Base-by-base conservation (phyloP, 495 filamentous ascomycete genomes). In the Recurvomyces mirabilis region DNA sequence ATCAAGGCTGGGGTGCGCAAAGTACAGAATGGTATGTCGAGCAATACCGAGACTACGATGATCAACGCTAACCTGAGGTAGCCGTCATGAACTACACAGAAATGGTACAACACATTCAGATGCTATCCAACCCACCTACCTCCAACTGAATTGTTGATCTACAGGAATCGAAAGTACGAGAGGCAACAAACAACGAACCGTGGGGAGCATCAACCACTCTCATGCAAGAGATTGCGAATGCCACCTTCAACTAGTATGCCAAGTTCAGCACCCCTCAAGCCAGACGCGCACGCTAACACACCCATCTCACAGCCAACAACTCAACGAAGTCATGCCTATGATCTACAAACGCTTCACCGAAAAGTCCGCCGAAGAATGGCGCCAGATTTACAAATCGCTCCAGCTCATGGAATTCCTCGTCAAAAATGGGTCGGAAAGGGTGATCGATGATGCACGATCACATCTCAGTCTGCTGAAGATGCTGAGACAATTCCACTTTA, bases 241-340 rank as follows among this genome's bases (percentile, higher is more conserved):
- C 82, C 56, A 99, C 91, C 38, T 89, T 89, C 61, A 94, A 87
- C 69, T 99, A 99, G 91, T 94, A 66, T 63, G 87, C 75, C 31
- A 23, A 24, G n/a, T 4, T 5, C 35, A 9, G 22, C 5, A 33
- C 12, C 17, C 18, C 29, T 4, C 5, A 0, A 33, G 12, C 37
- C 23, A 28, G n/a, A 12, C 4, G 1, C 3, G 2, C 3, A 36
- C 32, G 56, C 49, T 17, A 49, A 53, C 30, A 55, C 43, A 38
- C 30, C 33, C 30, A 19, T 18, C 18, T 5, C 11, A 18, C 55
- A 98, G 91, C 59, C 87, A 94, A 77, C 73, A 87, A 30, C 82
- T 99, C 25, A 96, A 94, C 61, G 91, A 99, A 64, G 96, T 99
- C 60, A 99, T 99, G 91, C 91, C 91, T 35, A 84, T 99, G 84